Base-by-base conservation (phyloP, 139 green algal species). In the Chlorella sp. region DNA sequence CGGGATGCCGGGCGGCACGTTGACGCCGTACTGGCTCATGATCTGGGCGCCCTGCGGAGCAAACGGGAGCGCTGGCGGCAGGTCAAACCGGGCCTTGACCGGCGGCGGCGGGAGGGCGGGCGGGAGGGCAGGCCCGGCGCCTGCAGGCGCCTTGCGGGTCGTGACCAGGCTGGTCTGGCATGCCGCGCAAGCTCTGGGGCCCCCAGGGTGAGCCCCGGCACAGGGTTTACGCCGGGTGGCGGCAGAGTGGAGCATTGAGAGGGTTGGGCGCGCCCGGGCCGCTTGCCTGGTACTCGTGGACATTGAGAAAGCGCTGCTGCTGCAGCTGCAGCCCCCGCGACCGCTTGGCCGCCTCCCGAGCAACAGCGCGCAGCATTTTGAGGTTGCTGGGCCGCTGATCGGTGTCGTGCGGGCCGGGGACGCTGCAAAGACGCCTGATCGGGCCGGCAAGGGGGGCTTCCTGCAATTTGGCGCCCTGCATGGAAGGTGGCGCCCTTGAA, bases 221-320 rank as follows among this genome's bases (percentile, higher is more conserved):
- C 76, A 76, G 72, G 68, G 82, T 82, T 86, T 79, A 65, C 58
- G 51, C 32, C 68, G 73, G 17, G 28, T 19, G 30, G 5, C 30
- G 3, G 32, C 7, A 24, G 22, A 36, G 70, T 41, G 1, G 51
- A 11, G 13, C 2, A 16, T 60, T 60, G 2, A 11, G 51, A 60
- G 51, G 51, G 51, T 60, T 60, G 13, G 51, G 9, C 51, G 14
- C 51, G 9, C 13, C 26, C 40, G 34, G 2, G 40, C 24, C 40
- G 64, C 81, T 30, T 74, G 94, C 95, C 94, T 99, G 97, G 82
- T 98, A 99, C 84, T 99, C 97, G 74, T 99, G 97, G 0, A 99
- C 83, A 79, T 99, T 99, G 3, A 99, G 88, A 65, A 92, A 95
- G 1, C 96, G 90, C 48, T 87, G 68, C 79, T 94, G 93, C 73